A percentile compares a stretch with the other conserved stretches of the same genome.
phyloP scores from a whole-genome alignment of 345 rosid species.

The Carallia pectinifolia region DNA sequence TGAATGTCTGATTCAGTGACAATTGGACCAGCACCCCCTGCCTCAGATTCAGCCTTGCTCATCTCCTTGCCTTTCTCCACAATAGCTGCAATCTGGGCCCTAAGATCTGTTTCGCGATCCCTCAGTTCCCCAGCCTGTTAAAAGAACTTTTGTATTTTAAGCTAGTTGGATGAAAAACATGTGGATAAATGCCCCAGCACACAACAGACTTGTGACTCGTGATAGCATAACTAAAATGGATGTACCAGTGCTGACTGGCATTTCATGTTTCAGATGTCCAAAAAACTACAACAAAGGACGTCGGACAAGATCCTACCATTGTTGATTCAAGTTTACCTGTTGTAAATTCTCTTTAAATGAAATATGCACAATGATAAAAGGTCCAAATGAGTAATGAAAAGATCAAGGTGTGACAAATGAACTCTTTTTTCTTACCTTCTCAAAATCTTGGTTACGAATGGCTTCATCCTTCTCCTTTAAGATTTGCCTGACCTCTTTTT shows the following conservation, averaged over 20 bases:
- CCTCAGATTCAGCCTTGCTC: slow-evolving; percentile 90
- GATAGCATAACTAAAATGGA: neutral
- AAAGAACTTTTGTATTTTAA: slow-evolving; percentile 5
- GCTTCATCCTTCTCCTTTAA: slow-evolving; percentile 96
- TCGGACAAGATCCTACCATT: no score
- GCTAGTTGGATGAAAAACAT: neutral
- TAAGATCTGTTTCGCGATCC: slow-evolving; percentile 92
- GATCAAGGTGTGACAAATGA: neutral
- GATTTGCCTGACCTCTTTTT: slow-evolving; percentile 88
- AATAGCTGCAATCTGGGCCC: slow-evolving; percentile 80
- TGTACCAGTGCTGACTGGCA: neutral
- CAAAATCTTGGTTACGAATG: slow-evolving; percentile 90
- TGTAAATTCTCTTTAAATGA: neutral
- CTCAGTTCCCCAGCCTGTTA: slow-evolving; percentile 91
- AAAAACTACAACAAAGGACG: no score
- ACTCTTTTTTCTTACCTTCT: slow-evolving; percentile 56
- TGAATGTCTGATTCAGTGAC: slow-evolving; percentile 90
- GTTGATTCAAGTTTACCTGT: no score
- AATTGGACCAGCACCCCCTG: slow-evolving; percentile 77
- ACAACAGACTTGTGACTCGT: neutral
- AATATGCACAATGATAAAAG: neutral
- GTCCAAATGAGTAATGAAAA: neutral
- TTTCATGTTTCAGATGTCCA: neutral
- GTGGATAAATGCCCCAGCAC: neutral
- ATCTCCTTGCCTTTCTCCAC: slow-evolving; percentile 89